These are phyloP conservation scores for bread wheat (Triticum aestivum) DNA, from an alignment of 176 grass and related monocot species.

Conservation along the genomic window DNA sequence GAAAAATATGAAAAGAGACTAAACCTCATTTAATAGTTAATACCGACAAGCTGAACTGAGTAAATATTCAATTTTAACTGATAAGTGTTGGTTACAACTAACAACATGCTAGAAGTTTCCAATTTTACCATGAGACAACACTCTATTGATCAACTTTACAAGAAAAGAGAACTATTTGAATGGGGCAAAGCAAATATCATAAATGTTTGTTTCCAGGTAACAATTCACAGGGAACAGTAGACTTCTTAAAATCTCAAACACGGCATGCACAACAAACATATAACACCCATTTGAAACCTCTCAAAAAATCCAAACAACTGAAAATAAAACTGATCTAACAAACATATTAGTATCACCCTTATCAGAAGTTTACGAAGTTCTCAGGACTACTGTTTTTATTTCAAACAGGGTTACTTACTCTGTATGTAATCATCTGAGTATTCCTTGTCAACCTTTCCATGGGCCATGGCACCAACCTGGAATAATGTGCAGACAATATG, in stretches of 20 bases:
- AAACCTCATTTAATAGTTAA: background rate
- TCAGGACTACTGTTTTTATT: background rate
- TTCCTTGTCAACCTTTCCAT: slow-evolving; percentile 86
- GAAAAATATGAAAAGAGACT: background rate
- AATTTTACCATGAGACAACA: slow-evolving; percentile 10
- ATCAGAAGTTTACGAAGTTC: background rate
- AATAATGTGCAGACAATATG: slow-evolving; percentile 20
- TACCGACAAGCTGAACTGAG: background rate
- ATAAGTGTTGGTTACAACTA: background rate
- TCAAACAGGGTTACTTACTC: slow-evolving; percentile 56
- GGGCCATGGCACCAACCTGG: slow-evolving; percentile 97
- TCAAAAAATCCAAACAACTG: background rate
- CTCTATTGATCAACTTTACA: background rate
- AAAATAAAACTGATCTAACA: background rate
- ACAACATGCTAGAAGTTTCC: background rate
- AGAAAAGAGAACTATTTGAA: background rate
- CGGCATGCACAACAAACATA: background rate
- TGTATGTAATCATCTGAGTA: slow-evolving; percentile 88
- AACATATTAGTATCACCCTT: background rate
- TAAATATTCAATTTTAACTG: background rate
- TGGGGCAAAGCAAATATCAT: background rate
- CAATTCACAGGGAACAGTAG: background rate
- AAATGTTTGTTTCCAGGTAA: background rate
- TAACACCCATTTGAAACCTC: background rate
- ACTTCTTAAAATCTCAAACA: background rate